Evolutionary conservation across 352 stramenopile genomes (phyloP).

Genomic region (Lagenidium sp.): DNA sequence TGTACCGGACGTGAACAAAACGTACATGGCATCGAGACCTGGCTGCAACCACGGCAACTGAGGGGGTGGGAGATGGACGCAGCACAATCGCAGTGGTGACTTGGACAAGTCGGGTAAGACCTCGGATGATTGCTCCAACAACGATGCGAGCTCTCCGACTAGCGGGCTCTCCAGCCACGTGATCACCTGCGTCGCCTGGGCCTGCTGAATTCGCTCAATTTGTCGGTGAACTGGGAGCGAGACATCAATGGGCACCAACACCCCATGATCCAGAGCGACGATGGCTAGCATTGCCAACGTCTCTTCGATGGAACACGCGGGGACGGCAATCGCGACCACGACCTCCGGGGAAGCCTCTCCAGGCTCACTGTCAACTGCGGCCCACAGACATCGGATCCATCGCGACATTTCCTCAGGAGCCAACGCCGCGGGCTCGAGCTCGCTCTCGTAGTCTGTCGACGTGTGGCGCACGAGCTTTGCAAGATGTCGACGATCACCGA

Average conservation of each 20-base stretch:
- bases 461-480: too few species aligned
- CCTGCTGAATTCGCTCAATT: conserved; percentile 15
- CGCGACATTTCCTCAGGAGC: too few species aligned
- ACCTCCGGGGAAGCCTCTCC: too few species aligned
- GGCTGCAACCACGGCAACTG: too few species aligned
- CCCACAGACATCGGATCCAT: too few species aligned
- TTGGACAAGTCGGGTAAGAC: neutral
- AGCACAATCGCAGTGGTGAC: neutral
- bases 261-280: conserved; percentile 15
- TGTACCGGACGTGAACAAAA: conserved; percentile 53
- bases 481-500: too few species aligned
- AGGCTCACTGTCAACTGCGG: too few species aligned
- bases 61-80: neutral
- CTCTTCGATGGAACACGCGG: conserved; percentile 37
- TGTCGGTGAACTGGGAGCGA: conserved; percentile 20
- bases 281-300: conserved; percentile 28
- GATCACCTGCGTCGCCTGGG: conserved; percentile 18
- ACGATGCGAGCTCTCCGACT: neutral
- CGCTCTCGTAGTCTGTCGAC: too few species aligned
- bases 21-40: too few species aligned
- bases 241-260: conserved; percentile 40
- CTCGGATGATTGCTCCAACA: neutral
- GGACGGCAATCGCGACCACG: conserved; percentile 29
- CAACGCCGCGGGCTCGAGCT: too few species aligned
- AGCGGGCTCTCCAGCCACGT: conserved; percentile 10